Evolutionary conservation across 2,329 filamentous ascomycete genomes (phyloP).

Genomic region (Diaporthe capsici): DNA sequence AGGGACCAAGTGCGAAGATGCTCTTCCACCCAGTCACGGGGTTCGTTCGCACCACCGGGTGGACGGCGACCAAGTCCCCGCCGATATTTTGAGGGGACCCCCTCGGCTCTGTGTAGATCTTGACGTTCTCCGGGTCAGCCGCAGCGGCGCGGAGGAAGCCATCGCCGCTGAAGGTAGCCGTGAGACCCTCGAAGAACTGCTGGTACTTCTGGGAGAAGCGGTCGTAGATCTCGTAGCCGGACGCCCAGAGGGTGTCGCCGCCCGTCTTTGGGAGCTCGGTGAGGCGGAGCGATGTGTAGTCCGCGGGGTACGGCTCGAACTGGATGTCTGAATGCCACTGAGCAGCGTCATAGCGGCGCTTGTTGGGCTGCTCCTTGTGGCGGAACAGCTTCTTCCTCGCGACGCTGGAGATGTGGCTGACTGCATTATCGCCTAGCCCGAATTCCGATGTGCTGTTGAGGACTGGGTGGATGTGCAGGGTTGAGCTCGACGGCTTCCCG

Average conservation of each 20-base stretch:
- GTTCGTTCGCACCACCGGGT: constrained; percentile 49
- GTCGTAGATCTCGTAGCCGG: constrained; percentile 73
- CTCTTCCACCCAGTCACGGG: constrained; percentile 49
- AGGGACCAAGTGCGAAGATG: constrained; percentile 47
- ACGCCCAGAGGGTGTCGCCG: constrained; percentile 74
- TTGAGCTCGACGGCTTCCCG: constrained; percentile 62
- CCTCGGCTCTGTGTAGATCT: constrained; percentile 52
- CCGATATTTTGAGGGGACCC: constrained; percentile 46
- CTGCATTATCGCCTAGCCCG: constrained; percentile 56
- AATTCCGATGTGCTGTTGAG: constrained; percentile 57
- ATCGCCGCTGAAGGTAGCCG: constrained; percentile 59
- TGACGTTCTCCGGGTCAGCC: constrained; percentile 46
- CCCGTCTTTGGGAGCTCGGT: constrained; percentile 69
- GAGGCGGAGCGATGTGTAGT: constrained; percentile 73
- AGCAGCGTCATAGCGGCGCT: constrained; percentile 51
- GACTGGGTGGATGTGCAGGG: constrained; percentile 63
- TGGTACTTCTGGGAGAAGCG: constrained; percentile 65
- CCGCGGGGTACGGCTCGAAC: constrained; percentile 71
- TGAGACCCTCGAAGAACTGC: constrained; percentile 66
- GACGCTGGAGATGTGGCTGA: constrained; percentile 62
- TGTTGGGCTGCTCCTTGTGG: constrained; percentile 45
- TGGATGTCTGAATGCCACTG: constrained; percentile 69
- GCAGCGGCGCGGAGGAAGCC: constrained; percentile 55
- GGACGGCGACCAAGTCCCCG: constrained; percentile 44
- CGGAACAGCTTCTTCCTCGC: constrained; percentile 50